Evolutionary conservation across 164 flowering plant genomes (phyloP), one percentile per base, ranked within the genome.

Genomic region (Malania oleifera): DNA sequence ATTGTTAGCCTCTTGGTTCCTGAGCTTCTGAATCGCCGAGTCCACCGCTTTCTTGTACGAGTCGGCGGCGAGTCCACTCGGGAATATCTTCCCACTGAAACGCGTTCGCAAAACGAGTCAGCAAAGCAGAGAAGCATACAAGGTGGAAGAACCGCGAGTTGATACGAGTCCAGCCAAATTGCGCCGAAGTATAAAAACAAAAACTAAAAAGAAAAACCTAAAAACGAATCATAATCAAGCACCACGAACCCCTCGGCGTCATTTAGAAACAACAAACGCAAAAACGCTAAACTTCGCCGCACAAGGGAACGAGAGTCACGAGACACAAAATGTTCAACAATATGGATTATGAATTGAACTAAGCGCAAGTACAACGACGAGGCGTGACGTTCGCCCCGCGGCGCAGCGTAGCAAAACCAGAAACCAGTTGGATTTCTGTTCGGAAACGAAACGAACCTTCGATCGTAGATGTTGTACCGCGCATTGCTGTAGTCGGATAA

Each of bases 401-500:
- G 52, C 52, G 41, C 34, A 52, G 26, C 7, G 27, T 56, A 40
- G 49, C 19, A 1, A 7, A 52, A 53, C 6, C 26, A 2, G 45
- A 53, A 38, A 3, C 40, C 10, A 31, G 35, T 31, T 31, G 6
- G 6, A 4, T 31, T 17, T n/a, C n/a, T n/a, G n/a, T n/a, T n/a
- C n/a, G n/a, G n/a, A n/a, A n/a, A n/a, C n/a, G n/a, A 17, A 13
- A 55, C 49, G 27, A n/a, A 85, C 98, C 83, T 85, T 8, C 71
- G 84, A 56, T 87, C 96, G 49, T 89, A 89, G 64, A 89, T 92
- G 66, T 87, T 92, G 69, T 67, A 87, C 31, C 96, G 81, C 23
- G 93, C 96, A 80, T 87, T 84, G 68, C 85, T 89, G 64, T 89
- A 89, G 54, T 92, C 98, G 26, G 96, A 92, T 62, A 77, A 82